Evolutionary conservation across 768 basidiomycete species (phyloP).

Genomic region (Hypholoma sublateritium): DNA sequence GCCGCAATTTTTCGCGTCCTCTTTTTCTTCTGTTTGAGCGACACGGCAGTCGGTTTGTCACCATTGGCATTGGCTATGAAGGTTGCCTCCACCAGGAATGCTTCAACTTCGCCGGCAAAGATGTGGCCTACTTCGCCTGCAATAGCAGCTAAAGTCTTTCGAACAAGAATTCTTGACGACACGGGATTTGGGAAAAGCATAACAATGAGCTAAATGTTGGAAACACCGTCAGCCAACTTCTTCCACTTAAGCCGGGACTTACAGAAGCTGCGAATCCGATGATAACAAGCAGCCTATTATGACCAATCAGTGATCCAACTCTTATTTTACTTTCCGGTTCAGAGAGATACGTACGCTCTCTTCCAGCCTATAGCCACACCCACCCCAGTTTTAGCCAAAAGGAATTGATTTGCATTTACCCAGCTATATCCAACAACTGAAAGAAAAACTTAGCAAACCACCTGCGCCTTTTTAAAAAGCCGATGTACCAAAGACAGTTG

Average conservation of each 20-base stretch:
- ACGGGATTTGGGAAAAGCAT: slow-evolving; percentile 47
- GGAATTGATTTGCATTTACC: slow-evolving; percentile 33
- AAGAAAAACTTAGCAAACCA: background rate
- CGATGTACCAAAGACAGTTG: slow-evolving; percentile 35
- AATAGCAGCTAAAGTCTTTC: slow-evolving; percentile 38
- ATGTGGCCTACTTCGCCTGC: slow-evolving; percentile 34
- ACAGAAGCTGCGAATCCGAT: slow-evolving; percentile 46
- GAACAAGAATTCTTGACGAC: slow-evolving; percentile 41
- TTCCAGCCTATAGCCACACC: slow-evolving; percentile 41
- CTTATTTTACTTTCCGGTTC: background rate
- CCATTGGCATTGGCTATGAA: slow-evolving; percentile 32
- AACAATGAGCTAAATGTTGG: slow-evolving; percentile 34
- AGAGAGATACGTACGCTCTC: slow-evolving; percentile 32
- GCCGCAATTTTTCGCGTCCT: slow-evolving; percentile 35
- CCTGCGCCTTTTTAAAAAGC: background rate
- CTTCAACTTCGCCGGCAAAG: slow-evolving; percentile 41
- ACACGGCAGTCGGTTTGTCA: slow-evolving; percentile 22
- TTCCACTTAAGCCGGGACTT: slow-evolving; percentile 7
- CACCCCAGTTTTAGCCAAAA: slow-evolving; percentile 31
- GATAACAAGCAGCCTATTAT: slow-evolving; percentile 38
- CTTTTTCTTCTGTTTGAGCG: slow-evolving; percentile 32
- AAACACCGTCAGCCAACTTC: background rate
- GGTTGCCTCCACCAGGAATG: slow-evolving; percentile 43
- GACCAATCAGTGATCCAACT: too few species aligned
- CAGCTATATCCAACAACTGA: slow-evolving; percentile 43